Evolutionary conservation across 2,329 filamentous ascomycete species (phyloP).

Genomic region (Venturia effusa): DNA sequence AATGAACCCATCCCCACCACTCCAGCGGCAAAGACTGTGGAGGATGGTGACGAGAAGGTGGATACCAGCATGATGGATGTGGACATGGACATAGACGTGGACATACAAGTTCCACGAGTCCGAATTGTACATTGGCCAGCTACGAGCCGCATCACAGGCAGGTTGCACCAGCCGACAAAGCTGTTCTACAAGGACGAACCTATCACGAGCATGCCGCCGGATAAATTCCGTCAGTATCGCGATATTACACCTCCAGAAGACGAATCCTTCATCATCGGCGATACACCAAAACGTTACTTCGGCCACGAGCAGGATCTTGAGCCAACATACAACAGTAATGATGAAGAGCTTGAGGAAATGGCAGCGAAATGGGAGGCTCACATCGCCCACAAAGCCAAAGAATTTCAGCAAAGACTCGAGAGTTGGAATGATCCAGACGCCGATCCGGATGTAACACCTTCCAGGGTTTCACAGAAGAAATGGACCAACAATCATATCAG

Average conservation of each 20-base stretch:
- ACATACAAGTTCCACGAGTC: neutral
- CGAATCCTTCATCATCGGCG: neutral
- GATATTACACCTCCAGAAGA: neutral
- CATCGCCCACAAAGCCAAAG: neutral
- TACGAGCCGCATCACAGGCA: neutral
- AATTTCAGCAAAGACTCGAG: neutral
- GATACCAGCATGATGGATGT: neutral
- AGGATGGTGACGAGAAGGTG: neutral
- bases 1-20: neutral
- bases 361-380: neutral
- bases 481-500: neutral
- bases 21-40: neutral
- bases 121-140: neutral
- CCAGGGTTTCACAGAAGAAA: neutral
- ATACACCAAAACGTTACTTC: neutral
- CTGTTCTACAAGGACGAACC: neutral
- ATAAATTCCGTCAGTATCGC: neutral
- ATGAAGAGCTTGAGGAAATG: neutral
- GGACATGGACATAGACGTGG: neutral
- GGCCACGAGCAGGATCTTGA: conserved; percentile 2
- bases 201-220: neutral
- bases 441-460: neutral
- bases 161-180: conserved; percentile 3
- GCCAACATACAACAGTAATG: neutral
- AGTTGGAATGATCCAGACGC: neutral